Conservation (phyloP, 192 early-diverging fungal species). For the Fimicolochytrium jonesii region DNA sequence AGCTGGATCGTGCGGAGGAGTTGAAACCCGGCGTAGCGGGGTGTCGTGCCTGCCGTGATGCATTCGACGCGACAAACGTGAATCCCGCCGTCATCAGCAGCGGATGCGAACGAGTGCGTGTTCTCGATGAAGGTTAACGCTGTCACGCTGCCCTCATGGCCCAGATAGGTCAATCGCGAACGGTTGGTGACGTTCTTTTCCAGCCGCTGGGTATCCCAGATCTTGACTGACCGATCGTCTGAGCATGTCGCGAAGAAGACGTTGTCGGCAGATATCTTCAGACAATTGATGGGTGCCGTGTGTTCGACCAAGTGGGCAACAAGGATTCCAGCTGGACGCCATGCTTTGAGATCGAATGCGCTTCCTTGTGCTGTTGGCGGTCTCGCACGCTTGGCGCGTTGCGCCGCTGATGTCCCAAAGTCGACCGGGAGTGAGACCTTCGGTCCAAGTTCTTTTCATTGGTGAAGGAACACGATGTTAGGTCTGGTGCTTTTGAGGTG, state of each 20-base stretch:
- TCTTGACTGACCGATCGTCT: conserved; percentile 48
- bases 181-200: conserved; percentile 82
- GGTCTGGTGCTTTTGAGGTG: too few species aligned
- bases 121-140: conserved; percentile 74
- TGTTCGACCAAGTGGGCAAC: conserved; percentile 84
- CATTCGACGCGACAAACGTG: conserved; percentile 69
- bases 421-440: conserved; percentile 13
- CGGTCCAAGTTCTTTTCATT: conserved; percentile 26
- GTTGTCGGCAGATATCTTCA: conserved; percentile 45
- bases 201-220: conserved; percentile 57
- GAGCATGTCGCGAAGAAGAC: conserved; percentile 46
- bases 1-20: conserved; percentile 53
- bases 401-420: background rate
- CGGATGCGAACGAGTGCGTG: conserved; percentile 71
- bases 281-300: conserved; percentile 43
- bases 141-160: conserved; percentile 70
- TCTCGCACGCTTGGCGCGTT: background rate
- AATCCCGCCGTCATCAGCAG: conserved; percentile 77
- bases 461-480: too few species aligned
- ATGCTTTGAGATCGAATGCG: conserved; percentile 44
- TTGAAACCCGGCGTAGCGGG: conserved; percentile 63
- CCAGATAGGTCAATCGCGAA: conserved; percentile 63
- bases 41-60: conserved; percentile 31
- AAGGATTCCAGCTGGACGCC: conserved; percentile 72
- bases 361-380: background rate